Base-by-base conservation (phyloP, 1,284 basidiomycete species). In the Fomitopsis palustris region DNA sequence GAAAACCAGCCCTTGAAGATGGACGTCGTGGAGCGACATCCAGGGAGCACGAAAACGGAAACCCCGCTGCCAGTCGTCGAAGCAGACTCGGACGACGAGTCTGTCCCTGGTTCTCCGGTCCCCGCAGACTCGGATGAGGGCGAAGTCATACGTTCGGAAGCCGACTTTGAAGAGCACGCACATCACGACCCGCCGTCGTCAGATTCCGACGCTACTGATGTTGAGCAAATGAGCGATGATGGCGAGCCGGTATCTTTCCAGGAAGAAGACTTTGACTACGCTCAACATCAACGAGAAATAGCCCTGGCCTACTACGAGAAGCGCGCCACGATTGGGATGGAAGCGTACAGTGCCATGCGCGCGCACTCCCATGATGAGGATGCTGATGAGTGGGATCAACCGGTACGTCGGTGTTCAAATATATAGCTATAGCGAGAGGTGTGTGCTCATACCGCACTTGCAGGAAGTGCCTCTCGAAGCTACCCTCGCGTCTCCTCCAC, bases 301-400 rank as follows among this genome's bases (percentile, higher is more conserved):
- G 85, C 86, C n/a, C 67, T 90, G 39, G 84, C 84, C 60, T 91
- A 92, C 68, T 79, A 87, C 67, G 74, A 79, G 62, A 86, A 85
- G 67, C 82, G 87, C 54, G 74, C 72, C 19, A 76, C 74, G 14
- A 78, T 91, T 51, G 83, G 84, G 0, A 73, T 79, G 35, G 81
- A 81, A 52, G 79, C 81, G 39, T 74, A 79, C 12, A 74, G 75
- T 41, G 82, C 79, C 6, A 77, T 88, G 75, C 75, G 75, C 57
- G 74, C 75, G 10, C 80, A 81, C 65, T 71, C 73, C 35, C 78
- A 81, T 61, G 72, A 76, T 19, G 71, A 71, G 21, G 72, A 59
- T 17, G 69, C 76, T 47, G 61, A 78, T 54, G 78, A 77, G 41
- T 76, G 75, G 70, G 72, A 79, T 51, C 75, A 79, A 65, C 70